Base-by-base conservation (phyloP, 2,329 filamentous ascomycete genomes). In the Endoconidiophora laricicola region DNA sequence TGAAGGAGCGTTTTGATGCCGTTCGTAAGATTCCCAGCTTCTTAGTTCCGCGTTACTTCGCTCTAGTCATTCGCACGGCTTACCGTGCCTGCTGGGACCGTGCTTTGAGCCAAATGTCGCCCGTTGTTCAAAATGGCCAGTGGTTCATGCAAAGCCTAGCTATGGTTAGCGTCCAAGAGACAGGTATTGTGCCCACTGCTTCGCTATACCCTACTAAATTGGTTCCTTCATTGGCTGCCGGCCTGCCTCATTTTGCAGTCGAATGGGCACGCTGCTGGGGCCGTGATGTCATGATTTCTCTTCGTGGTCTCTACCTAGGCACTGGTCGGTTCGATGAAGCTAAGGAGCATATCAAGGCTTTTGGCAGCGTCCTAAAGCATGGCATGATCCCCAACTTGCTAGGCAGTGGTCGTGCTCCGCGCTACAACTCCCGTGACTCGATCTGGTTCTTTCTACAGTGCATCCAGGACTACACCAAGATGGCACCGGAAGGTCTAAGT, bases 221-320 rank as follows among this genome's bases (percentile, higher is more conserved):
- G 18, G 87, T 94, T 0, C 86, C 90, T 1, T 90, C 83, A 45
- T 72, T 98, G 57, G 90, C 91, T 16, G 91, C 91, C 29, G 91
- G 91, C 14, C 69, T 98, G 44, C 91, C 91, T 36, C 91, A 98
- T 64, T 98, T 98, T 61, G 78, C 91, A 0, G 82, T 85, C 6
- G 82, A 87, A 58, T 98, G 91, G 88, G 88, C 90, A 46, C 78
- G 91, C 58, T 95, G 90, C 64, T 98, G 91, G 91, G 91, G 93
- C 6, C 81, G 91, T 50, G 91, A 98, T 63, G 86, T 95, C 10
- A 96, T 95, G 63, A 98, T 98, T 55, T 91, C 91, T 12, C 76
- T 94, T 39, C 82, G 91, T 46, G 91, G 91, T 41, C 71, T 98
- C n/a, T 86, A 85, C 57, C 76, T 98, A 36, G 87, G 85, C 39